Conservation (phyloP, 306 rosid species). For the Sicyos edulis region DNA sequence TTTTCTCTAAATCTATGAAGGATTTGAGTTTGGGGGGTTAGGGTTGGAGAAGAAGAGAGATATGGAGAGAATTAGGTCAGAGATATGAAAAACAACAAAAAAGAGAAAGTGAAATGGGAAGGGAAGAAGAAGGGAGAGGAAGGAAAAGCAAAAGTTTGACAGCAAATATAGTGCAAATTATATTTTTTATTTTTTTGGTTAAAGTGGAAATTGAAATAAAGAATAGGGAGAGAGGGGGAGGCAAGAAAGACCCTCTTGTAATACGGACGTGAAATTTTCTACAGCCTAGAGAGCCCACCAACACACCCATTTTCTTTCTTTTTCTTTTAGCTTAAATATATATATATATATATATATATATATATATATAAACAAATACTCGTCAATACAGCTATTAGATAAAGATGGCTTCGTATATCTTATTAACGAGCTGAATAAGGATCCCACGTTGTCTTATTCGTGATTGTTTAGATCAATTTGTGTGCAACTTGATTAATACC, state of each 20-base stretch:
- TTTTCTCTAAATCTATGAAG: neutral
- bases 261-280: slow-evolving; percentile 76
- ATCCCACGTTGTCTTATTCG: too few species aligned
- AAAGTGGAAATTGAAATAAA: slow-evolving; percentile 25
- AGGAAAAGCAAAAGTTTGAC: slow-evolving; percentile 42
- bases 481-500: too few species aligned
- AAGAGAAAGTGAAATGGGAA: slow-evolving; percentile 22
- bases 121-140: slow-evolving; percentile 48
- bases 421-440: too few species aligned
- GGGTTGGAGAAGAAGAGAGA: neutral
- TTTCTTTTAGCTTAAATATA: slow-evolving; percentile 31
- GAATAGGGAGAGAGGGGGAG: neutral
- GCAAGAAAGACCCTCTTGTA: slow-evolving; percentile 23
- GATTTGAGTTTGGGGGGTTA: neutral
- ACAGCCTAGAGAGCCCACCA: slow-evolving; percentile 38
- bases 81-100: slow-evolving; percentile 21
- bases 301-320: neutral
- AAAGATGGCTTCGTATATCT: too few species aligned
- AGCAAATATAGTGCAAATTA: neutral
- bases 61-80: slow-evolving; percentile 49
- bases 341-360: too few species aligned
- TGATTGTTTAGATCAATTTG: too few species aligned
- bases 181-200: slow-evolving; percentile 16
- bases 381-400: too few species aligned
- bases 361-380: too few species aligned